Evolutionary conservation across 2,329 filamentous ascomycete genomes (phyloP).

Genomic region (Xylaria sp.): DNA sequence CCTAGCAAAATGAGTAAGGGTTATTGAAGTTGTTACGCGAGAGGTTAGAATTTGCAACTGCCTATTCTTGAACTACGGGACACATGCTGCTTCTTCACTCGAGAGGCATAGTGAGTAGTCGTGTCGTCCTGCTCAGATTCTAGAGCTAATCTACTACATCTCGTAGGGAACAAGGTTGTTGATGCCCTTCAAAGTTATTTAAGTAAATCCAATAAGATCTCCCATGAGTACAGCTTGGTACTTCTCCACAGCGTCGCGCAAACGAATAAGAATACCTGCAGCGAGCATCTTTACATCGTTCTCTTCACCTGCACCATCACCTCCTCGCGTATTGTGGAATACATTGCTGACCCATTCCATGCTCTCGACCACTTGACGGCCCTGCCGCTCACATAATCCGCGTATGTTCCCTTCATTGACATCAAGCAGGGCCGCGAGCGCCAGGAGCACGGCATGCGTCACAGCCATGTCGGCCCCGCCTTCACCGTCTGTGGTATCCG

Average conservation of each 20-base stretch:
- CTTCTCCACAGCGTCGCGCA: slow-evolving; percentile 83
- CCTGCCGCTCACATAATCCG: slow-evolving; percentile 77
- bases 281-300: slow-evolving; percentile 82
- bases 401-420: slow-evolving; percentile 79
- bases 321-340: slow-evolving; percentile 70
- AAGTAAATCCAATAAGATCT: slow-evolving; percentile 63
- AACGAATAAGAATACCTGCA: slow-evolving; percentile 79
- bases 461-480: slow-evolving; percentile 67
- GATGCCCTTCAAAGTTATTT: slow-evolving; percentile 2
- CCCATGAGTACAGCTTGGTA: slow-evolving; percentile 83
- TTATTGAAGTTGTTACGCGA: too few species aligned
- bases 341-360: slow-evolving; percentile 85
- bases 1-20: too few species aligned
- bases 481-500: slow-evolving; percentile 13
- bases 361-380: slow-evolving; percentile 83
- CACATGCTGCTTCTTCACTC: too few species aligned
- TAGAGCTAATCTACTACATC: background rate
- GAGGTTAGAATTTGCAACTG: too few species aligned
- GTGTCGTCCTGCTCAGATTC: background rate
- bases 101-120: too few species aligned
- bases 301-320: slow-evolving; percentile 71
- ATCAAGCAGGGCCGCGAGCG: slow-evolving; percentile 82
- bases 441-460: slow-evolving; percentile 79
- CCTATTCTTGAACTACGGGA: too few species aligned
- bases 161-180: background rate